These are phyloP conservation scores for Entrophospora sp. DNA, from an alignment of 192 early-diverging fungal genomes.

Conservation along the genomic window DNA sequence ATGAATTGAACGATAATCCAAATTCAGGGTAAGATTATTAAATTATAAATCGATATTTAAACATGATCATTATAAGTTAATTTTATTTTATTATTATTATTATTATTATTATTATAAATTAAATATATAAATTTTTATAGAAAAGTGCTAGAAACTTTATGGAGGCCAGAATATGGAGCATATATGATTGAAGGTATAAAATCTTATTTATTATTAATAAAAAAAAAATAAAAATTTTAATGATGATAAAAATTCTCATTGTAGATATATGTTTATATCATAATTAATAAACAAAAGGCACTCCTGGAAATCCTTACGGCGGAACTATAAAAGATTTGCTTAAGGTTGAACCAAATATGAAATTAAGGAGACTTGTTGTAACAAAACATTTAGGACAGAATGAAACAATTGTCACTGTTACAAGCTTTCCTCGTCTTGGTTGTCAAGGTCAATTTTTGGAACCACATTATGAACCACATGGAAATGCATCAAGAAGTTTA, in stretches of 20 bases:
- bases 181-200: constrained; percentile 86
- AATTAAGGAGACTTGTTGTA: constrained; percentile 62
- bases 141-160: constrained; percentile 56
- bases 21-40: constrained; percentile 45
- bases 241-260: too few species aligned
- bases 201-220: too few species aligned
- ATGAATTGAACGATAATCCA: constrained; percentile 36
- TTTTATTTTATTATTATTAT: constrained; percentile 28
- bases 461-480: constrained; percentile 59
- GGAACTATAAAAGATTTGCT: constrained; percentile 69
- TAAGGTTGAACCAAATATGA: constrained; percentile 86
- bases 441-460: constrained; percentile 61
- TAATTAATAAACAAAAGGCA: constrained; percentile 39
- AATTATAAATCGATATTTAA: too few species aligned
- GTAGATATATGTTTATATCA: too few species aligned
- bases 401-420: constrained; percentile 72
- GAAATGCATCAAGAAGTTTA: constrained; percentile 66
- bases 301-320: constrained; percentile 87
- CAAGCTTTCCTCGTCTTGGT: constrained; percentile 88
- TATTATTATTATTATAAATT: constrained; percentile 62
- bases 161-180: constrained; percentile 94
- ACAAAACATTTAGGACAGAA: constrained; percentile 49
- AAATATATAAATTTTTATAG: constrained; percentile 34
- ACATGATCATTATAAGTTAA: too few species aligned
- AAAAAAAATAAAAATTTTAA: too few species aligned